Conservation (phyloP, 2,329 filamentous ascomycete species). For the Calonectria crousiana region DNA sequence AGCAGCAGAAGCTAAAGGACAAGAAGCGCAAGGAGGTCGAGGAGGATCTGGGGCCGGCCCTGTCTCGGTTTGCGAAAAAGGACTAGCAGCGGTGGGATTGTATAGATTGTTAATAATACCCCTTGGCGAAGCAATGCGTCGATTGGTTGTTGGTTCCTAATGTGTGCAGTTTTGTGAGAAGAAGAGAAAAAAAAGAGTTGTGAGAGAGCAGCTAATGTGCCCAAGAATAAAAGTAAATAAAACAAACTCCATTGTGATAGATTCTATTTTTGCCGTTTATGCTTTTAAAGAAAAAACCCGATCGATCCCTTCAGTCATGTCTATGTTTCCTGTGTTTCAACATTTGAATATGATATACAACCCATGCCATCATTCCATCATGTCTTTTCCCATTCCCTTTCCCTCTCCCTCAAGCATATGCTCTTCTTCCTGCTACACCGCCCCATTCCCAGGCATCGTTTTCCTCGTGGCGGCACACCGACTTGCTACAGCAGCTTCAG, state of each 20-base stretch:
- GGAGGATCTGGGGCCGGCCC: conserved; percentile 83
- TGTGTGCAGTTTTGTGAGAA: too few relatives aligned
- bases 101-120: conserved; percentile 45
- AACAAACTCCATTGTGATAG: conserved; percentile 17
- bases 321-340: conserved; percentile 21
- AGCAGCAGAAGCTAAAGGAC: conserved; percentile 75
- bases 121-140: conserved; percentile 17
- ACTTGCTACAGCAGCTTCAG: conserved; percentile 83
- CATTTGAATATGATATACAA: conserved; percentile 13
- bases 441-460: not conserved
- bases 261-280: conserved; percentile 23
- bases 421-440: not conserved
- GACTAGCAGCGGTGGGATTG: conserved; percentile 63
- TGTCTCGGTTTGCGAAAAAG: conserved; percentile 87
- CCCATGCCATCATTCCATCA: not conserved
- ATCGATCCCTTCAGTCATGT: conserved; percentile 2
- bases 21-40: conserved; percentile 73
- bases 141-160: not conserved
- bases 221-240: not conserved
- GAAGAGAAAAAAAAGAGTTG: too few relatives aligned
- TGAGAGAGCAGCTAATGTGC: not conserved
- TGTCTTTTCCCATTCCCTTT: not conserved
- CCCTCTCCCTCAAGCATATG: not conserved
- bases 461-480: not conserved
- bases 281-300: conserved; percentile 16